Percentiles rank a stretch among this genome's conserved stretches.
phyloP scores from a whole-genome alignment of 257 asterid genomes.

The Coffea canephora region DNA sequence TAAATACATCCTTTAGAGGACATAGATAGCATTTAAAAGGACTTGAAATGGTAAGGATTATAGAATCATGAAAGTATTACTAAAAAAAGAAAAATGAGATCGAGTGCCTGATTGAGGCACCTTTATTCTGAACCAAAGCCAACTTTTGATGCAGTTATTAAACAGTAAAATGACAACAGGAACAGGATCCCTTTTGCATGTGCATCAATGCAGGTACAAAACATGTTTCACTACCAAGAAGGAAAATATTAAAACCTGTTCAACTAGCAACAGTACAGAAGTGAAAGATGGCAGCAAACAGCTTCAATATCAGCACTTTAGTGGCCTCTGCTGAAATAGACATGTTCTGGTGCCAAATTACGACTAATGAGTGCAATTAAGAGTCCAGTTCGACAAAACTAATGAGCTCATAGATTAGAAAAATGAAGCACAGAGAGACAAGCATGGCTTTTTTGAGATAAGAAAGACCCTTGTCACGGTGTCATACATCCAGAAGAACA shows the following conservation, averaged over 20 bases:
- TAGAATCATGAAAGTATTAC: neutral
- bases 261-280: neutral
- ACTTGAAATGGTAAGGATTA: neutral
- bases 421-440: neutral
- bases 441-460: neutral
- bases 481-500: neutral
- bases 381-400: neutral
- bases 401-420: neutral
- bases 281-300: neutral
- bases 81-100: neutral
- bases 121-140: neutral
- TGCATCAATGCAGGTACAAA: neutral
- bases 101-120: neutral
- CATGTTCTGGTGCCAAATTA: neutral
- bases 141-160: neutral
- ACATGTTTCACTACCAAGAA: neutral
- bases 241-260: neutral
- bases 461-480: neutral
- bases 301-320: neutral
- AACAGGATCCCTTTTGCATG: slow-evolving; percentile 6
- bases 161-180: neutral
- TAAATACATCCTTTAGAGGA: slow-evolving; percentile 1
- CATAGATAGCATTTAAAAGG: neutral
- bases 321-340: neutral
- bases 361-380: neutral